Conservation (phyloP, 2,329 filamentous ascomycete genomes). For the Pezicula neosporulosa region DNA sequence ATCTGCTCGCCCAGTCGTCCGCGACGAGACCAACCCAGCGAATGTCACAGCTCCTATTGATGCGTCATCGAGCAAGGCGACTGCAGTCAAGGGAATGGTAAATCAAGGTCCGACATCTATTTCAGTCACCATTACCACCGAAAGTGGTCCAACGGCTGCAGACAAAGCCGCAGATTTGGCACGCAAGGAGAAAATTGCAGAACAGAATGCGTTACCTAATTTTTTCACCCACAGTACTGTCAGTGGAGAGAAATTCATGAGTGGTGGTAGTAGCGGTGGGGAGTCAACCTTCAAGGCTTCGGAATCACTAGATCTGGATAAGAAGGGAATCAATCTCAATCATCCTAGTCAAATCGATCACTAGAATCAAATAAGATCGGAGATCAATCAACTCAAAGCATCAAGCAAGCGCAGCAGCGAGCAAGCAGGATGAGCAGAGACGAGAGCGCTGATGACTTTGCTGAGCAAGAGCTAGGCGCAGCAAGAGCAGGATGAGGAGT, state of each 20-base stretch:
- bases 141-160: slow-evolving; percentile 62
- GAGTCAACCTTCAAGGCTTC: slow-evolving; percentile 33
- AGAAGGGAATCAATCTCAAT: slow-evolving; percentile 40
- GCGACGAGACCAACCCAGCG: slow-evolving; percentile 65
- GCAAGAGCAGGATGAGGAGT: slow-evolving; percentile 47
- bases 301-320: slow-evolving; percentile 37
- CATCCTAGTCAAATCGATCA: too few relatives aligned
- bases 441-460: slow-evolving; percentile 67
- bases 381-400: too few relatives aligned
- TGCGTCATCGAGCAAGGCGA: slow-evolving; percentile 50
- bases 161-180: slow-evolving; percentile 62
- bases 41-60: slow-evolving; percentile 57
- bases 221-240: slow-evolving; percentile 74
- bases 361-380: too few relatives aligned
- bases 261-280: slow-evolving; percentile 35
- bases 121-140: slow-evolving; percentile 64
- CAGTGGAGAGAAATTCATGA: slow-evolving; percentile 56
- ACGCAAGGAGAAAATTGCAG: slow-evolving; percentile 61
- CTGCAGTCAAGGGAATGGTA: slow-evolving; percentile 65
- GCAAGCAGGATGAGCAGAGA: too few relatives aligned
- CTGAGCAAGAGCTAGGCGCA: too few relatives aligned
- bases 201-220: slow-evolving; percentile 65
- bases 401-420: too few relatives aligned
- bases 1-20: slow-evolving; percentile 59
- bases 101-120: slow-evolving; percentile 67